These are phyloP conservation scores for Alternaria metachromatica DNA, from an alignment of 2,329 filamentous ascomycete species.

Conservation along the genomic window DNA sequence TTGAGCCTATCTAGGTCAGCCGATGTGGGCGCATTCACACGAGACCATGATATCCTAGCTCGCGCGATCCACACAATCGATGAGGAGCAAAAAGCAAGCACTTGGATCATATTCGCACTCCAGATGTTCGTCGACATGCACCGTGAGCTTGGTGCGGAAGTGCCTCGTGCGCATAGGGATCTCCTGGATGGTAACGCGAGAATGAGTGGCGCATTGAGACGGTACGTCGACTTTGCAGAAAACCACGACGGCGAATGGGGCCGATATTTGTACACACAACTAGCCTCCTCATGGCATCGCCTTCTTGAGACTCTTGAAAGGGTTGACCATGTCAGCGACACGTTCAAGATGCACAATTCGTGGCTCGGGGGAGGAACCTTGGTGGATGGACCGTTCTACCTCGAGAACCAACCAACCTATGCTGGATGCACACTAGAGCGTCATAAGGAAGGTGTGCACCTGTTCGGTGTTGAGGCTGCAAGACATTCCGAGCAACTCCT, in stretches of 20 bases:
- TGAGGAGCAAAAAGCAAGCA: neutral
- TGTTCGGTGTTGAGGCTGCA: neutral
- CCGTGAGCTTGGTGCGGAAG: neutral
- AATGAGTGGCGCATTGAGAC: neutral
- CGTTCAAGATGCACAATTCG: neutral
- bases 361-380: neutral
- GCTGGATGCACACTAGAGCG: neutral
- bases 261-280: neutral
- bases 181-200: neutral
- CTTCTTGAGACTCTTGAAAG: neutral
- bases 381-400: neutral
- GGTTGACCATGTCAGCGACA: neutral
- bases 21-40: neutral
- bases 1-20: neutral
- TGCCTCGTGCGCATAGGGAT: neutral
- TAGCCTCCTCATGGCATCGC: neutral
- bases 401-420: neutral
- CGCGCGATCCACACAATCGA: neutral
- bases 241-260: neutral
- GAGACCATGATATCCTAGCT: neutral
- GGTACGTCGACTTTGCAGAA: neutral
- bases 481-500: neutral
- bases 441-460: neutral
- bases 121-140: neutral
- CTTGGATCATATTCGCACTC: neutral